Conservation (phyloP, 257 asterid genomes). For the Datura wrightii region DNA sequence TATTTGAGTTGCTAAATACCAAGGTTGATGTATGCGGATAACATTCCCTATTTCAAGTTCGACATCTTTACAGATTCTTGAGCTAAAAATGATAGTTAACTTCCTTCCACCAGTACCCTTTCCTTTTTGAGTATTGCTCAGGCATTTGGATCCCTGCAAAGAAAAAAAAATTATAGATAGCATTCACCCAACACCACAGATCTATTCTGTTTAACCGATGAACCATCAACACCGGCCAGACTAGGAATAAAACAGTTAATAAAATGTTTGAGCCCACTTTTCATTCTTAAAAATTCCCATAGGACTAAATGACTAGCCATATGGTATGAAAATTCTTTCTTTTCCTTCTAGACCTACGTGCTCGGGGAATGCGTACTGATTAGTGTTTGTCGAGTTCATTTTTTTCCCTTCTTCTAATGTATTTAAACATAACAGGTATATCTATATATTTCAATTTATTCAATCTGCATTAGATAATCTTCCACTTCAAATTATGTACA, state of each 20-base stretch:
- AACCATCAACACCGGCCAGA: background rate
- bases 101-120: constrained; percentile 45
- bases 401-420: background rate
- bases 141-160: constrained; percentile 53
- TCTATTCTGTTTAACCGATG: constrained; percentile 4
- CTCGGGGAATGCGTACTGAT: constrained; percentile 8
- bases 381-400: background rate
- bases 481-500: constrained; percentile 4
- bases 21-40: constrained; percentile 68
- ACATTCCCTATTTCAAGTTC: constrained; percentile 77
- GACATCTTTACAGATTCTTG: constrained; percentile 63
- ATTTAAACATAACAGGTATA: background rate
- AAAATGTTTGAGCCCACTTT: background rate
- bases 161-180: constrained; percentile 27
- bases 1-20: constrained; percentile 56
- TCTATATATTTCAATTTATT: background rate
- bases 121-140: constrained; percentile 42
- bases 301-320: background rate
- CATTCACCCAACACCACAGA: constrained; percentile 25
- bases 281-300: background rate
- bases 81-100: constrained; percentile 69
- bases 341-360: background rate
- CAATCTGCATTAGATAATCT: constrained; percentile 11
- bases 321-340: background rate
- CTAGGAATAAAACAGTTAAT: background rate